Base-by-base conservation (phyloP, 306 rosid species). In the Canavalia ensiformis region DNA sequence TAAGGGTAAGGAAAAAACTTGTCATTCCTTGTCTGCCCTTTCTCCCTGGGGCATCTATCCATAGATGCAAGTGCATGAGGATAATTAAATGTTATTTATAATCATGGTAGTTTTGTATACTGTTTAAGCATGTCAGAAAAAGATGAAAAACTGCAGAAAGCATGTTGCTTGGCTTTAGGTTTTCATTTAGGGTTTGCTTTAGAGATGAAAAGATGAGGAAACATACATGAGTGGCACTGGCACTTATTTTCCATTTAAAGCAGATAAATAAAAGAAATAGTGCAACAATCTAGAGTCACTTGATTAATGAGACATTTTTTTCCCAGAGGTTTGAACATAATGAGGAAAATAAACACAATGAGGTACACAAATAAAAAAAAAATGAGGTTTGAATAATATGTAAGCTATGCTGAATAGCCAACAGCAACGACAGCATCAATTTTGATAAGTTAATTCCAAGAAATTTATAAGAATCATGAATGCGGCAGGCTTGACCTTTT, bases 1-100 rank as follows among this genome's bases (percentile, higher is more conserved):
- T 54, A 90, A 91, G 80, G 99, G 99, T 95, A 82, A 70, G 90
- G 59, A 68, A 82, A 75, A 59, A 42, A 44, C 51, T 65, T 51
- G 7, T 0, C 46, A 65, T 37, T 18, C 52, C 56, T 49, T 84
- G 13, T 56, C 64, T 28, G 25, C 54, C 54, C 25, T 80, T 69
- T 80, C 83, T 68, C 46, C 54, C 57, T 80, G 34, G 30, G 52
- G 45, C 50, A 54, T 67, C 41, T 41, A 18, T 68, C 31, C 35
- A 59, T 52, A 55, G 13, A 47, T 3, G 54, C 13, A 39, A 55
- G 68, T 65, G 37, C 50, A 64, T 45, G 46, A 28, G 45, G 46
- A 60, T 41, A 65, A 29, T 45, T 77, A 44, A 55, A 33, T 72
- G 47, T 34, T 66, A 76, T 25, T 72, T 58, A 55, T 29, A 42